These are phyloP conservation scores for Schwanniomyces vanrijiae DNA, from an alignment of 805 yeast genomes.

Conservation along the genomic window DNA sequence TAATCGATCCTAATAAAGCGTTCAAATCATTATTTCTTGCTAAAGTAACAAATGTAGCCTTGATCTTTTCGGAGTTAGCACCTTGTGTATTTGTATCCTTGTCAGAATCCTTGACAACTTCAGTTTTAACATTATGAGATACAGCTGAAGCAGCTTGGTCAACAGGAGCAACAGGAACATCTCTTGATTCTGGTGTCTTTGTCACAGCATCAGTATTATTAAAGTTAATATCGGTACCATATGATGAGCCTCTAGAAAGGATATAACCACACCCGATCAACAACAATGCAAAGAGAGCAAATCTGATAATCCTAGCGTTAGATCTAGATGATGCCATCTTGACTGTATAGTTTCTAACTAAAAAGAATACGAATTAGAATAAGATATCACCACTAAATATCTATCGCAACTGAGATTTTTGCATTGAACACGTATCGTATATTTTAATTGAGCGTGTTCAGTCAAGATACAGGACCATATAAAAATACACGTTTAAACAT, in stretches of 20 bases:
- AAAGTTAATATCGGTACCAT: slow-evolving; percentile 5
- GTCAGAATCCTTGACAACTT: neutral
- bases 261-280: slow-evolving; percentile 37
- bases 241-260: slow-evolving; percentile 36
- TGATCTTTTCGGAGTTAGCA: slow-evolving; percentile 4
- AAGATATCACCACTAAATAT: neutral
- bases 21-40: slow-evolving; percentile 72
- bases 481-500: neutral
- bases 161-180: neutral
- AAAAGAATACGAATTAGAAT: neutral
- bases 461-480: neutral
- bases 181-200: neutral
- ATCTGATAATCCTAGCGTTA: slow-evolving; percentile 38
- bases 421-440: slow-evolving; percentile 1
- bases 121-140: neutral
- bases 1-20: slow-evolving; percentile 60
- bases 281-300: slow-evolving; percentile 36
- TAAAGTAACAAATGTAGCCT: slow-evolving; percentile 67
- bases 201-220: neutral
- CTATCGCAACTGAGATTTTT: neutral
- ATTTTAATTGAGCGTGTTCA: neutral
- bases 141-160: neutral
- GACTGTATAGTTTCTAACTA: neutral
- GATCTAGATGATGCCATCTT: slow-evolving; percentile 28
- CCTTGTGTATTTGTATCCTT: neutral